Percentiles rank a stretch among this genome's conserved stretches.
These are phyloP conservation scores for Aspergillus latus DNA, from an alignment of 2,329 filamentous ascomycete species.

Conservation along the genomic window DNA sequence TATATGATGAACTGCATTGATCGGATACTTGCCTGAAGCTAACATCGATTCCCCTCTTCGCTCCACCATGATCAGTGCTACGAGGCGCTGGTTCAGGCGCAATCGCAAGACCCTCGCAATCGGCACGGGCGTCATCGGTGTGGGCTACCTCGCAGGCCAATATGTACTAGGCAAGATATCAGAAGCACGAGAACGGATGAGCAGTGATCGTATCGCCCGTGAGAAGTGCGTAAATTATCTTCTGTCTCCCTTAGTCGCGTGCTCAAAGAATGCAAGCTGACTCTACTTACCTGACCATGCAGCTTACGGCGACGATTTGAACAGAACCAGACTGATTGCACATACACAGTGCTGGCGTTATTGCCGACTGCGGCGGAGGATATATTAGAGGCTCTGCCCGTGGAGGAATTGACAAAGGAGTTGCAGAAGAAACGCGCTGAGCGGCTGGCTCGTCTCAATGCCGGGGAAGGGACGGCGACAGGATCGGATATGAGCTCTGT, in stretches of 20 bases:
- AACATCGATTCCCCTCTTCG: slow-evolving; percentile 1
- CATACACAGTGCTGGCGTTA: slow-evolving; percentile 93
- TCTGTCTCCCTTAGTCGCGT: slow-evolving; percentile 14
- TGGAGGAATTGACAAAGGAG: slow-evolving; percentile 89
- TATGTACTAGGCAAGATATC: slow-evolving; percentile 90
- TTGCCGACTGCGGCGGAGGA: slow-evolving; percentile 89
- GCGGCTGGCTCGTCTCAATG: slow-evolving; percentile 59
- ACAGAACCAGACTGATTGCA: slow-evolving; percentile 98
- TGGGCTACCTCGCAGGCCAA: slow-evolving; percentile 86
- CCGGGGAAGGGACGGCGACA: slow-evolving; percentile 52
- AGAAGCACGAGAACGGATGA: slow-evolving; percentile 94
- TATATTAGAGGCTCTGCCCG: slow-evolving; percentile 81
- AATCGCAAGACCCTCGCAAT: slow-evolving; percentile 89
- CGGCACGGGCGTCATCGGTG: slow-evolving; percentile 81
- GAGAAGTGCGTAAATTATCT: slow-evolving; percentile 70
- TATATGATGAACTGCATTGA: slow-evolving; percentile 20
- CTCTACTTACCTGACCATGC: slow-evolving; percentile 8
- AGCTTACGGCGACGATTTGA: slow-evolving; percentile 94
- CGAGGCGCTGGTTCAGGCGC: slow-evolving; percentile 86
- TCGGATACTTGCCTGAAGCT: slow-evolving; percentile 3
- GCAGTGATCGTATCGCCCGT: slow-evolving; percentile 89
- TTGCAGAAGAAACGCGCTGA: slow-evolving; percentile 89
- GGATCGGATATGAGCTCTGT: slow-evolving; percentile 58
- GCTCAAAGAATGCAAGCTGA: slow-evolving; percentile 15
- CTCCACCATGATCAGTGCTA: slow-evolving; percentile 63